Conservation (phyloP, 176 grass and related monocot genomes). For the Ananas comosus region DNA sequence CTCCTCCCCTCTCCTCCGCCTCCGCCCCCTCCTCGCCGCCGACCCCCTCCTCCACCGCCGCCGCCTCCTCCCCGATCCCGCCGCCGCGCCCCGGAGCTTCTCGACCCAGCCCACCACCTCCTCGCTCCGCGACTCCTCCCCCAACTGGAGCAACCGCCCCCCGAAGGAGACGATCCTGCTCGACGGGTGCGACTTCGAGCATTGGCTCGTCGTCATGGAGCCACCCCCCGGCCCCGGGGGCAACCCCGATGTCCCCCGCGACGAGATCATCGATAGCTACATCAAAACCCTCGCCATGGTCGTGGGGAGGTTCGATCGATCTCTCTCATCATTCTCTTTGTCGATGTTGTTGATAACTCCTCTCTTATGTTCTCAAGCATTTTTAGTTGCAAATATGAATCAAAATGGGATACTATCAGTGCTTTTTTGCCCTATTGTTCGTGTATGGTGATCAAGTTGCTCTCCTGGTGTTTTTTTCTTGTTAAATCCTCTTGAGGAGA, state of each 20-base stretch:
- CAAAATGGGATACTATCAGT: no score
- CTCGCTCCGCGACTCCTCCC: slow-evolving; percentile 53
- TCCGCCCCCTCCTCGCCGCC: slow-evolving; percentile 7
- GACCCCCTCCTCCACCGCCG: neutral
- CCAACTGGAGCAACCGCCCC: slow-evolving; percentile 72
- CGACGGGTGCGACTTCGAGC: slow-evolving; percentile 85
- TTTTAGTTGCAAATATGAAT: no score
- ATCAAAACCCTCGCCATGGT: slow-evolving; percentile 72
- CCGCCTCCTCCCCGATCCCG: slow-evolving; percentile 12
- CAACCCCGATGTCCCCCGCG: slow-evolving; percentile 45
- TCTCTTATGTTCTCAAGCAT: no score
- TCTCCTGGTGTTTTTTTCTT: no score
- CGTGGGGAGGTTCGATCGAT: slow-evolving; percentile 48
- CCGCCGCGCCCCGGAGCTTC: slow-evolving; percentile 19
- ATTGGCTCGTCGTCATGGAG: slow-evolving; percentile 86
- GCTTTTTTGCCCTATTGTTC: no score
- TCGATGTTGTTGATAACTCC: neutral
- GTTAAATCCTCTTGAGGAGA: no score
- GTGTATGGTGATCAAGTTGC: no score
- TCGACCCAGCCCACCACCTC: slow-evolving; percentile 51
- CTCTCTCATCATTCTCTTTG: neutral
- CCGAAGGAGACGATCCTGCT: slow-evolving; percentile 80
- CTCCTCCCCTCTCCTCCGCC: slow-evolving; percentile 6
- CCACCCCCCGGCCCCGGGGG: slow-evolving; percentile 35
- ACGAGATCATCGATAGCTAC: slow-evolving; percentile 79